Conservation (phyloP, 805 yeast genomes). For the Metschnikowia noctiluminum region DNA sequence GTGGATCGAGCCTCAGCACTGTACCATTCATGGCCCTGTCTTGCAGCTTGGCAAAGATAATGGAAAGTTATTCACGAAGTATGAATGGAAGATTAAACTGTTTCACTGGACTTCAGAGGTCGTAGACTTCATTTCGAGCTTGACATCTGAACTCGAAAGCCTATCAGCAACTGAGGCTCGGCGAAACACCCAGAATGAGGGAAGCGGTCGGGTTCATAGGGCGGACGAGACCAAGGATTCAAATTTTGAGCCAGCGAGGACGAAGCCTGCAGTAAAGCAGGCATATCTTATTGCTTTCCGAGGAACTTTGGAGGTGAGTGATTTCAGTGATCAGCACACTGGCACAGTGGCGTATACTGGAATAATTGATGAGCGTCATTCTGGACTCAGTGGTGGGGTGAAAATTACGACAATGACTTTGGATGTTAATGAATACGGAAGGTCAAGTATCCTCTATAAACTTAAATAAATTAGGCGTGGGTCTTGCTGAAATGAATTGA, state of each 20-base stretch:
- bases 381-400: conserved; percentile 30
- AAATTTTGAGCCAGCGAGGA: neutral
- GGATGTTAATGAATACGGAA: conserved; percentile 10
- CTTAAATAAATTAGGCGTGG: neutral
- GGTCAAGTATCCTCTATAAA: conserved; percentile 7
- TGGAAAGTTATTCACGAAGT: conserved; percentile 4
- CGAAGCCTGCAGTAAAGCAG: conserved; percentile 11
- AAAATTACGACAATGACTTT: conserved; percentile 24
- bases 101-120: conserved; percentile 19
- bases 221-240: conserved; percentile 13
- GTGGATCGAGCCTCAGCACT: conserved; percentile 30
- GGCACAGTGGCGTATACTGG: conserved; percentile 28
- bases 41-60: conserved; percentile 16
- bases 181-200: conserved; percentile 24
- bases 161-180: conserved; percentile 21
- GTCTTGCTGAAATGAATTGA: no score
- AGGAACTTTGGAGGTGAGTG: conserved; percentile 24
- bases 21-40: conserved; percentile 30
- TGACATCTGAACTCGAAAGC: conserved; percentile 27
- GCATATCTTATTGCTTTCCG: conserved; percentile 17
- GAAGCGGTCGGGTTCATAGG: conserved; percentile 28
- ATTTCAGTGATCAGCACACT: conserved; percentile 14
- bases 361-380: conserved; percentile 29
- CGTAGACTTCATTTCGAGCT: conserved; percentile 20
- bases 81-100: conserved; percentile 29